phyloP scores from a whole-genome alignment of 768 basidiomycete genomes.

The Mycena vulgaris region DNA sequence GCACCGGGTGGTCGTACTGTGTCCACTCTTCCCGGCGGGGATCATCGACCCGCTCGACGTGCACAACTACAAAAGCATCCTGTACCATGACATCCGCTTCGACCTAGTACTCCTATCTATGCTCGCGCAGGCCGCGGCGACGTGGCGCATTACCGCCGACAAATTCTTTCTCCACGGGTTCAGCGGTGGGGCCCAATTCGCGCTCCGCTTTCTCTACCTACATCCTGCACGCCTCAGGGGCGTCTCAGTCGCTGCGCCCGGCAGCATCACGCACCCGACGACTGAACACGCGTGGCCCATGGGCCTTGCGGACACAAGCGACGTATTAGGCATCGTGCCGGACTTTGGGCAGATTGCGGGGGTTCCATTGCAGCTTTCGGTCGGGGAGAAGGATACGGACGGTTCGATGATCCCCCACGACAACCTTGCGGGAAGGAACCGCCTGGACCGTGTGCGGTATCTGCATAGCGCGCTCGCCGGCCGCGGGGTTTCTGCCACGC shows the following conservation, averaged over 20 bases:
- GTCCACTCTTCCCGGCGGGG: constrained; percentile 44
- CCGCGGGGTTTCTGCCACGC: constrained; percentile 11
- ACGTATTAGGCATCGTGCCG: constrained; percentile 27
- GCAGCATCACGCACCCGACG: constrained; percentile 34
- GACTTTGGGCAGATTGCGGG: constrained; percentile 30
- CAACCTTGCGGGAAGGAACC: constrained; percentile 23
- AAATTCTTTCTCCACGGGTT: constrained; percentile 43
- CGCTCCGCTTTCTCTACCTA: constrained; percentile 43
- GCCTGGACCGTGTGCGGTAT: constrained; percentile 29
- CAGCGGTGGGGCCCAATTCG: constrained; percentile 46
- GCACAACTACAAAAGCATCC: constrained; percentile 40
- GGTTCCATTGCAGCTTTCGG: constrained; percentile 36
- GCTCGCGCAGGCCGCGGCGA: constrained; percentile 39
- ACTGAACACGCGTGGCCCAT: constrained; percentile 30
- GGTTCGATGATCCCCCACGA: constrained; percentile 24
- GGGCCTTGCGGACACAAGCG: constrained; percentile 22
- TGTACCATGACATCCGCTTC: constrained; percentile 40
- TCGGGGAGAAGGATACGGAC: constrained; percentile 40
- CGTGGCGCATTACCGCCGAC: constrained; percentile 37
- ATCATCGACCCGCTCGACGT: constrained; percentile 40
- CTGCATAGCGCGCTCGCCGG: constrained; percentile 19
- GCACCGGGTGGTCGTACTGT: constrained; percentile 31
- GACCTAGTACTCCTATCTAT: constrained; percentile 41
- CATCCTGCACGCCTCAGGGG: constrained; percentile 38
- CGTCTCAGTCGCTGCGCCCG: constrained; percentile 41